A percentile compares a stretch with the other conserved stretches of the same genome.
These are phyloP conservation scores for Hansenula sp. DNA, from an alignment of 1,139 yeast genomes.

Conservation along the genomic window DNA sequence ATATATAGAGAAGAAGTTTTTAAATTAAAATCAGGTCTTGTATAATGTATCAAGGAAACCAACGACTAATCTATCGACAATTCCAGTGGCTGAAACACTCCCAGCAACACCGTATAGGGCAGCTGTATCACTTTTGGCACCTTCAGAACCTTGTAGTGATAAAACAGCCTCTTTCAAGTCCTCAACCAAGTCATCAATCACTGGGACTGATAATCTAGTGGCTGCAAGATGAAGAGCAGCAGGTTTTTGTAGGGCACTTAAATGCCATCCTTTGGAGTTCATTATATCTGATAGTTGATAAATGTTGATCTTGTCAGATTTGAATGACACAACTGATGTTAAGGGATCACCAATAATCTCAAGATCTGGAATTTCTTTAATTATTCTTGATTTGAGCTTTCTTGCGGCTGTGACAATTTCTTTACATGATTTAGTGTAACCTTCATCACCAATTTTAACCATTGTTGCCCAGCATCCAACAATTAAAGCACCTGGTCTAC, in stretches of 20 bases:
- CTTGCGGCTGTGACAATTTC: constrained; percentile 66
- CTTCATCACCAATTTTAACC: constrained; percentile 72
- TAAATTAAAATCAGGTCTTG: constrained; percentile 32
- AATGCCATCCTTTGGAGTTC: constrained; percentile 79
- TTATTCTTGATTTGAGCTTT: constrained; percentile 47
- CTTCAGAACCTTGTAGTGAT: constrained; percentile 30
- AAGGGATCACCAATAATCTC: constrained; percentile 80
- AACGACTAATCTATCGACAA: constrained; percentile 75
- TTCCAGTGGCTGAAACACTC: constrained; percentile 74
- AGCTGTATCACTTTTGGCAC: constrained; percentile 55
- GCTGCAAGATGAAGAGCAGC: constrained; percentile 89
- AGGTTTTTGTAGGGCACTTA: constrained; percentile 81
- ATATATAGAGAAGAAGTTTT: no score
- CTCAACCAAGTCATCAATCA: constrained; percentile 54
- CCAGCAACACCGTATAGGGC: constrained; percentile 96
- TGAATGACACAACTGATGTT: constrained; percentile 77
- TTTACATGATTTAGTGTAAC: constrained; percentile 63
- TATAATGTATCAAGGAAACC: constrained; percentile 81
- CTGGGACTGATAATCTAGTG: constrained; percentile 64
- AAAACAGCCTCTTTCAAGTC: constrained; percentile 49
- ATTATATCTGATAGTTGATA: constrained; percentile 74
- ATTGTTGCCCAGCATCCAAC: constrained; percentile 98
- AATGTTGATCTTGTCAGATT: constrained; percentile 53
- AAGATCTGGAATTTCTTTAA: constrained; percentile 44
- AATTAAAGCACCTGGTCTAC: constrained; percentile 94